Evolutionary conservation across 768 basidiomycete species (phyloP), one percentile per base, ranked within the genome.

Genomic region (Baorangia bicolor): DNA sequence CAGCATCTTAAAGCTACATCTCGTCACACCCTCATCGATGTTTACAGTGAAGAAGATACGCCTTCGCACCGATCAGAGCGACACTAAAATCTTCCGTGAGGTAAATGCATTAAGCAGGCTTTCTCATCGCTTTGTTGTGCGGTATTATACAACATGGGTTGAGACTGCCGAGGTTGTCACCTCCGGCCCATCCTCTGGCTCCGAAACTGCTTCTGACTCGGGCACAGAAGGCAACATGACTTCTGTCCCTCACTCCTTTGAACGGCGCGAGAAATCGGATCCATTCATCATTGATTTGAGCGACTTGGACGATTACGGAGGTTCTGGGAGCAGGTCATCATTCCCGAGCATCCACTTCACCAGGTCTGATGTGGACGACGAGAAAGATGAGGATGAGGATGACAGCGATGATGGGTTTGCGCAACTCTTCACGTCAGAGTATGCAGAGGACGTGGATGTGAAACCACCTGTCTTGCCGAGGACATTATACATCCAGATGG

Each of bases 401-500:
- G 74, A 74, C 44, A 76, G 76, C 27, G 79, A 77, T 12, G 78
- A 78, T 37, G 75, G 69, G 35, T 62, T 73, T 34, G 65, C 67
- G 41, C 72, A 73, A 51, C 59, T 78, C 40, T 76, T 77, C 39
- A 60, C 60, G 14, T 62, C 69, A 2, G 70, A 73, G n/a, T 68
- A 65, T 47, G 55, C 42, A n/a, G 73, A 75, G 6, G 77, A 77
- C 12, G 20, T 11, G 5, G 65, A 74, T 43, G 42, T 30, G 59
- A 73, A 68, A 57, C 64, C 61, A 33, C 64, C 57, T 7, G 68
- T 71, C 14, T 52, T 68, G 20, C 70, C 70, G 4, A 69, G 90
- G 56, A 92, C 88, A 9, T 74, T 97, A 20, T 98, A 96, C 66
- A 98, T 98, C 50, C 93, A 96, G 70, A 98, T 98, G 94, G 92